Percentiles rank a stretch among this genome's conserved stretches.
Conservation (phyloP, 495 filamentous ascomycete species). For the Evansstolkia leycettana region DNA sequence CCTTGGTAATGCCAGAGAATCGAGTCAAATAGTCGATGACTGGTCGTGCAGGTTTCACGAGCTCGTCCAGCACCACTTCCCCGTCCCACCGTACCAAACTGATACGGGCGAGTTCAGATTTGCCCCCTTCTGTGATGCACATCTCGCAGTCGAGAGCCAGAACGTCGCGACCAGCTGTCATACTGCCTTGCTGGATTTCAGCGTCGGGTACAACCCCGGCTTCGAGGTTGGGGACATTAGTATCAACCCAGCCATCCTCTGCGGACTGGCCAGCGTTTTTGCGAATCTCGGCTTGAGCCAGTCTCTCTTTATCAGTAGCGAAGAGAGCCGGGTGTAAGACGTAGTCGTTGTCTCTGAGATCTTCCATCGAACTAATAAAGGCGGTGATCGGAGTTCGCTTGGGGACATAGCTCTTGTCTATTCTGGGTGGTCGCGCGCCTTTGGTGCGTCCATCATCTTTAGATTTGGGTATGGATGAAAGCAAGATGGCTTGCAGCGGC, state of each 20-base stretch:
- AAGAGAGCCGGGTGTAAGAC: conserved; percentile 63
- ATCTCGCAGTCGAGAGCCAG: conserved; percentile 92
- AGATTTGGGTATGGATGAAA: conserved; percentile 52
- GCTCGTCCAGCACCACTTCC: conserved; percentile 66
- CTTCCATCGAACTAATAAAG: conserved; percentile 55
- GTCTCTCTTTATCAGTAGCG: conserved; percentile 25
- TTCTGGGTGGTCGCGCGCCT: conserved; percentile 41
- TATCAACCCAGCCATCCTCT: conserved; percentile 75
- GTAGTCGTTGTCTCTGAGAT: conserved; percentile 75
- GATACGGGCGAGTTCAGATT: conserved; percentile 75
- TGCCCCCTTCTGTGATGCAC: conserved; percentile 67
- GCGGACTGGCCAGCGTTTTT: conserved; percentile 24
- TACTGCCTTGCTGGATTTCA: conserved; percentile 65
- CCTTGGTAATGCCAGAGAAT: conserved; percentile 79
- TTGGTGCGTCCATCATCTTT: conserved; percentile 43
- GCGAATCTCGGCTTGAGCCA: conserved; percentile 33
- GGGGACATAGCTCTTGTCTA: conserved; percentile 48
- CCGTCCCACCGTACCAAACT: conserved; percentile 82
- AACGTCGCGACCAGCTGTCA: conserved; percentile 73
- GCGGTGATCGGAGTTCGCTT: conserved; percentile 67
- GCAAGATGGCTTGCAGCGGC: conserved; percentile 66
- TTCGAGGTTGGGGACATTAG: conserved; percentile 48
- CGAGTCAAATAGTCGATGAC: conserved; percentile 85
- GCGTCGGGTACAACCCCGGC: conserved; percentile 53
- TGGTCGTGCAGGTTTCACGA: conserved; percentile 78